These are phyloP conservation scores for Colletotrichum spaethianum DNA, from an alignment of 2,329 filamentous ascomycete genomes.

Conservation along the genomic window DNA sequence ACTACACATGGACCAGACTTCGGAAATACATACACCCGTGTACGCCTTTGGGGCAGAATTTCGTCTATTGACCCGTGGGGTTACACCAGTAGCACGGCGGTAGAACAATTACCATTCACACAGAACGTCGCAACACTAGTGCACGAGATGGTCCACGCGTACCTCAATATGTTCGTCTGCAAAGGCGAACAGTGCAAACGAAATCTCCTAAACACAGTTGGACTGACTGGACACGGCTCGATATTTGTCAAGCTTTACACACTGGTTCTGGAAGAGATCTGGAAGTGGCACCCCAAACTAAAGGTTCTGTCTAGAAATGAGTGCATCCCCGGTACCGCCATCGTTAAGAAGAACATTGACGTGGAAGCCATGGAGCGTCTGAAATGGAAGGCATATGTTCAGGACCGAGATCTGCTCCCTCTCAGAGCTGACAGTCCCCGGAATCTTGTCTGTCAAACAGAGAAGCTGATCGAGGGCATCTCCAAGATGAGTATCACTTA, in stretches of 20 bases:
- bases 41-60: background rate
- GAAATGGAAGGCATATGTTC: background rate
- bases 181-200: background rate
- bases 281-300: conserved; percentile 14
- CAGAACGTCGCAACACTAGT: conserved; percentile 19
- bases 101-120: background rate
- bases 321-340: background rate
- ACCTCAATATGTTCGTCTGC: conserved; percentile 20
- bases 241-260: background rate
- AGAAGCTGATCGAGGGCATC: background rate
- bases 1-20: fast-evolving
- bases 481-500: background rate
- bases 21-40: background rate
- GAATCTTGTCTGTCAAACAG: background rate
- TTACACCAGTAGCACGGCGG: no score
- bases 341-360: background rate
- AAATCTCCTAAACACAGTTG: conserved; percentile 12
- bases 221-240: conserved; percentile 19
- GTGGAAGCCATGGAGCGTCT: background rate
- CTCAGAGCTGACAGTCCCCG: background rate
- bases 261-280: conserved; percentile 1
- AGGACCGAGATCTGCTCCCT: background rate
- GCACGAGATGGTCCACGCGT: conserved; percentile 39
- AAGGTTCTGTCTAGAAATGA: background rate
- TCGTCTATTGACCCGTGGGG: background rate